Percentiles rank a stretch among this genome's conserved stretches.
Evolutionary conservation across 345 rosid species (phyloP).

Genomic region (Lepidium didymum): DNA sequence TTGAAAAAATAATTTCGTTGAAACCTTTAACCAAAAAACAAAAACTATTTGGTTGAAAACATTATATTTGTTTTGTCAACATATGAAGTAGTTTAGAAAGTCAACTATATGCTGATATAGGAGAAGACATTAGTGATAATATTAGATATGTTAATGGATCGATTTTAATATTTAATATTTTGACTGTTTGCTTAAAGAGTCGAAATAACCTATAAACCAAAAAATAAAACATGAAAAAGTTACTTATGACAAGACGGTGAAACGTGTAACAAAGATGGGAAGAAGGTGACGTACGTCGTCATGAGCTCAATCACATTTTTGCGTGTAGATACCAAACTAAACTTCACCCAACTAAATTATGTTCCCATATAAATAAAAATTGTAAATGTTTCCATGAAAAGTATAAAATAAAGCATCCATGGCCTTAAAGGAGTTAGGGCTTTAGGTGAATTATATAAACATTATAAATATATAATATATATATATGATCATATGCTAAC

Average conservation of each 20-base stretch:
- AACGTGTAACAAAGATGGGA: conserved; percentile 7
- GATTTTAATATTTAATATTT: not conserved
- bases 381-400: no score
- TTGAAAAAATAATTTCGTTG: no score
- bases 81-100: not conserved
- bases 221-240: conserved; percentile 14
- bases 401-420: not conserved
- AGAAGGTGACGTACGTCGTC: conserved; percentile 25
- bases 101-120: conserved; percentile 6
- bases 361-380: not conserved
- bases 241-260: conserved; percentile 28
- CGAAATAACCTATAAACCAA: not conserved
- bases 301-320: conserved; percentile 20
- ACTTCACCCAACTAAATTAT: conserved; percentile 6
- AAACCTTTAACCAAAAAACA: no score
- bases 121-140: not conserved
- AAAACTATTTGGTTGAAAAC: not conserved
- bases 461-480: not conserved
- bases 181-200: not conserved
- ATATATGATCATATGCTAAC: conserved; percentile 24
- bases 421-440: conserved; percentile 5
- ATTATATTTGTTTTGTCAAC: not conserved
- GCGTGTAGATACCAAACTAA: conserved; percentile 24
- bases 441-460: not conserved
- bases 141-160: not conserved